Evolutionary conservation across 164 flowering plant species (phyloP), one percentile per base, ranked within the genome.

Genomic region (Vitis labrusca): DNA sequence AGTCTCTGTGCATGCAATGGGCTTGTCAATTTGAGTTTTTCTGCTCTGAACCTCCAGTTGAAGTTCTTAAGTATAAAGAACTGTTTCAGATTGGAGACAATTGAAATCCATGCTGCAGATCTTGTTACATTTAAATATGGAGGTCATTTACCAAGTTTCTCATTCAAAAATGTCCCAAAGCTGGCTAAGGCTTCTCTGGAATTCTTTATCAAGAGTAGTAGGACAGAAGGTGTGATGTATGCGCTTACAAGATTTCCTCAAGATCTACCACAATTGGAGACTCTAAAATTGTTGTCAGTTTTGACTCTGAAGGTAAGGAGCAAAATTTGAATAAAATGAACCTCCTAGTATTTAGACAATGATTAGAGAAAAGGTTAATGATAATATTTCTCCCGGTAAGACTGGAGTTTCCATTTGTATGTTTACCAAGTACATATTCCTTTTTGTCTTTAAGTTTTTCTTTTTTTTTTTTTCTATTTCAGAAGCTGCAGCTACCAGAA

Each of bases 261-360:
- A 57, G 68, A 71, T 56, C n/a, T 64, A 10, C 74, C 74, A 29
- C 74, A 64, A 8, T 32, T 71, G 63, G 67, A 71, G 29, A 71
- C 49, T 48, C 57, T 71, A 56, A 47, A 71, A 50, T 9, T 69
- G 23, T 9, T 61, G 49, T 15, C 59, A 5, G 9, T 69, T 51
- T 16, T 51, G 23, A 19, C 30, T 32, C 51, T 69, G 64, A 69
- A 61, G 64, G 72, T 51, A 61, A 7, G n/a, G 10, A 32, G 30
- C 9, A 9, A 55, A 10, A 15, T 53, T 29, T 51, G 62, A 23
- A 59, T n/a, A 53, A 15, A 12, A 53, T 37, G 44, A 53, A 15
- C 5, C 56, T 15, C 15, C 16, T 12, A 5, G n/a, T 15, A 53
- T 53, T 53, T 53, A 14, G 6, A n/a, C 3, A n/a, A 14, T 13